A percentile compares a stretch with the other conserved stretches of the same genome.
Conservation (phyloP, 1,284 basidiomycete genomes). For the Trichosporon ovoides region DNA sequence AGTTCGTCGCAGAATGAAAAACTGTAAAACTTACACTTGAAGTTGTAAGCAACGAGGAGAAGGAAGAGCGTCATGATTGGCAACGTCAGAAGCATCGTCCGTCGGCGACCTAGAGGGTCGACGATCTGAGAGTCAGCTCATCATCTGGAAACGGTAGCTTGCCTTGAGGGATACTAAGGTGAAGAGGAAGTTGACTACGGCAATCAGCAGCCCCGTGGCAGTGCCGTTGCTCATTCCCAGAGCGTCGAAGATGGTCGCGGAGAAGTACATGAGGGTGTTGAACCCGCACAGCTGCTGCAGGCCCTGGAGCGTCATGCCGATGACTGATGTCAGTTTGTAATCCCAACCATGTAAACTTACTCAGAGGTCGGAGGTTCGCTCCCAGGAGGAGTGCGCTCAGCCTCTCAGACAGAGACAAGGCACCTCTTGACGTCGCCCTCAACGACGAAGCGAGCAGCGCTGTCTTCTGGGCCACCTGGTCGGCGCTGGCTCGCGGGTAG, state of each 20-base stretch:
- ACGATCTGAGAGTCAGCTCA: constrained; percentile 52
- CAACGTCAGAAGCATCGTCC: constrained; percentile 68
- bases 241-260: constrained; percentile 68
- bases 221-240: constrained; percentile 76
- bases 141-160: not conserved
- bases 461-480: constrained; percentile 64
- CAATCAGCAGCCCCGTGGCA: constrained; percentile 70
- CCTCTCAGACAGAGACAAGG: not conserved
- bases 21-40: constrained; percentile 63
- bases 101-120: constrained; percentile 68
- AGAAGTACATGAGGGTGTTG: constrained; percentile 67
- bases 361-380: not conserved
- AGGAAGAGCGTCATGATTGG: constrained; percentile 73
- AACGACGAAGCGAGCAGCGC: constrained; percentile 28
- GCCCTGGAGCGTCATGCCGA: constrained; percentile 72
- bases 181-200: constrained; percentile 73
- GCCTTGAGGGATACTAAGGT: constrained; percentile 72
- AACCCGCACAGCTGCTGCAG: constrained; percentile 77
- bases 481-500: constrained; percentile 60
- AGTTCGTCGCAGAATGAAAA: not conserved
- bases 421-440: too few relatives aligned
- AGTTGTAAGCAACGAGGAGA: constrained; percentile 64
- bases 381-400: not conserved
- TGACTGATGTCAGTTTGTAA: constrained; percentile 49
- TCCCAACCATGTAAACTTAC: not conserved